A percentile compares a stretch with the other conserved stretches of the same genome.
Conservation (phyloP, 1,139 yeast species). For the Yamadazyma atlantica region DNA sequence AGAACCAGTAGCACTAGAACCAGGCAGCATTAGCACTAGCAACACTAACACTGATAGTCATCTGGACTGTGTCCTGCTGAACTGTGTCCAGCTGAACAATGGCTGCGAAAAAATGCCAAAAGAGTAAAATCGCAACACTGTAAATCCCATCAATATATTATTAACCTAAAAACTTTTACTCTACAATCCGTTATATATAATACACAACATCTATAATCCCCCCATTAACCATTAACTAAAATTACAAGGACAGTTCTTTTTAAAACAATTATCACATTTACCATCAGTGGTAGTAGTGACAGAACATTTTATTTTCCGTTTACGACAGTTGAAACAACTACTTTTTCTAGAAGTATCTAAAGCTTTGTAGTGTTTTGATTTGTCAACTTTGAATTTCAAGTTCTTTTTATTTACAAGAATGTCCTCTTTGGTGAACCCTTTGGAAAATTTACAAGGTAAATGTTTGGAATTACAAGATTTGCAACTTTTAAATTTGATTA, state of each 20-base stretch:
- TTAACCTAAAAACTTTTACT: not conserved
- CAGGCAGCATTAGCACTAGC: too few species aligned
- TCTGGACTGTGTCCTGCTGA: too few species aligned
- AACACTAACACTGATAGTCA: too few species aligned
- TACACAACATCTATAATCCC: not conserved
- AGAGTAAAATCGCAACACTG: too few species aligned
- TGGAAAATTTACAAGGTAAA: conserved; percentile 50
- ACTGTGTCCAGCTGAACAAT: too few species aligned
- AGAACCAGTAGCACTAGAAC: too few species aligned
- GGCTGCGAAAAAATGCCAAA: too few species aligned
- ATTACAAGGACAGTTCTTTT: conserved; percentile 34
- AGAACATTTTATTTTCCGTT: conserved; percentile 37
- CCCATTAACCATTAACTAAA: conserved; percentile 19
- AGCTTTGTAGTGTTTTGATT: conserved; percentile 11
- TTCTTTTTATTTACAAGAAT: conserved; percentile 30
- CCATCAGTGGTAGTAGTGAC: conserved; percentile 27
- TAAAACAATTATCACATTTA: conserved; percentile 38
- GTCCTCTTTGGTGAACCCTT: conserved; percentile 62
- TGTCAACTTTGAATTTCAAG: conserved; percentile 12
- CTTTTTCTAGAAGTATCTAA: conserved; percentile 25
- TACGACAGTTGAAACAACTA: conserved; percentile 38
- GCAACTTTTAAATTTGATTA: conserved; percentile 51
- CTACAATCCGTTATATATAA: too few species aligned
- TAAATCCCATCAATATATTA: not conserved
- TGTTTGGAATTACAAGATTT: conserved; percentile 47